These are phyloP conservation scores for Cicer cuneatum DNA, from an alignment of 306 rosid genomes.

Conservation along the genomic window DNA sequence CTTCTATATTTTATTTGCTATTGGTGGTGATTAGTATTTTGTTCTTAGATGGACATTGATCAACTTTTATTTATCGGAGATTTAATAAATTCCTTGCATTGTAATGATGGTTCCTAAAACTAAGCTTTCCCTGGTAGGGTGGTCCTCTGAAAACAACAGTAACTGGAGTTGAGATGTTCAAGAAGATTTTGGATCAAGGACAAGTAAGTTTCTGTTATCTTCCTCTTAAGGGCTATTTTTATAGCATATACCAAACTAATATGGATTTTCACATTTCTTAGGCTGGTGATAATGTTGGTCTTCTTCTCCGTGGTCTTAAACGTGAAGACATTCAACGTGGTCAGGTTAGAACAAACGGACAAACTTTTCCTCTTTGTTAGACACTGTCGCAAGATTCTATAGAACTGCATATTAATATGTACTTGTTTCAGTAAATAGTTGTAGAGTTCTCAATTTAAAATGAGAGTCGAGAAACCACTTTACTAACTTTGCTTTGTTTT, in stretches of 20 bases:
- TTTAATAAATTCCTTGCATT: slow-evolving; percentile 18
- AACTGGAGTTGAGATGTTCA: slow-evolving; percentile 99
- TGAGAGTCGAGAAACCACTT: slow-evolving; percentile 13
- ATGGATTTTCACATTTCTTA: slow-evolving; percentile 46
- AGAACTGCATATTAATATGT: slow-evolving; percentile 15
- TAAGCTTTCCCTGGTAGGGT: slow-evolving; percentile 55
- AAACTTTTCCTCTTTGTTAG: slow-evolving; percentile 19
- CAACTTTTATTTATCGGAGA: background rate
- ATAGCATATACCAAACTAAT: slow-evolving; percentile 30
- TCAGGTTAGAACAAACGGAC: slow-evolving; percentile 64
- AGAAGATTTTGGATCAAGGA: slow-evolving; percentile 95
- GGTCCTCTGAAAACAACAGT: slow-evolving; percentile 87
- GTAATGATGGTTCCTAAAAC: slow-evolving; percentile 37
- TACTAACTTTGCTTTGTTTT: slow-evolving; percentile 27
- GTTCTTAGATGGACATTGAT: slow-evolving; percentile 30
- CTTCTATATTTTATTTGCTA: slow-evolving; percentile 5
- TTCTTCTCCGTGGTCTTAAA: slow-evolving; percentile 96
- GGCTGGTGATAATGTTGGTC: slow-evolving; percentile 99
- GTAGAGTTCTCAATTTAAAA: slow-evolving; percentile 1
- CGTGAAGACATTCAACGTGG: slow-evolving; percentile 97
- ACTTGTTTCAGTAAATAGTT: background rate
- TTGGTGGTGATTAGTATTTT: slow-evolving; percentile 18
- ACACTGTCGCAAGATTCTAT: slow-evolving; percentile 26
- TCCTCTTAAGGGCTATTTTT: slow-evolving; percentile 28
- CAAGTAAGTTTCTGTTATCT: slow-evolving; percentile 65